Percentiles rank a stretch among this genome's conserved stretches.
Evolutionary conservation across 768 basidiomycete genomes (phyloP).

Genomic region (Artomyces pyxidatus): DNA sequence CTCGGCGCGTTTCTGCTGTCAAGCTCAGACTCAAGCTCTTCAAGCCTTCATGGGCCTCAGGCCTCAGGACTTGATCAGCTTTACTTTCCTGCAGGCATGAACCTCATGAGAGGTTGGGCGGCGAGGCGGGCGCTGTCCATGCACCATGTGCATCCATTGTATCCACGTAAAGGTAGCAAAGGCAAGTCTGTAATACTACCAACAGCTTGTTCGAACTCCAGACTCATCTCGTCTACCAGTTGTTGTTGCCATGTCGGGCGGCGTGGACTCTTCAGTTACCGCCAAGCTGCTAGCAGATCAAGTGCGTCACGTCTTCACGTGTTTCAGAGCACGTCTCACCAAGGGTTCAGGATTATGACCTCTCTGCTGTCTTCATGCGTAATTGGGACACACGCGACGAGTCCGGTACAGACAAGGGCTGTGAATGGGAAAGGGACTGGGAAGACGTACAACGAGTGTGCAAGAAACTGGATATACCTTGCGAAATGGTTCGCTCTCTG

Average conservation of each 20-base stretch:
- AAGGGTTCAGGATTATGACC: slow-evolving; percentile 57
- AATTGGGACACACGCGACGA: slow-evolving; percentile 93
- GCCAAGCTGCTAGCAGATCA: slow-evolving; percentile 67
- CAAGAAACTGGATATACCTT: slow-evolving; percentile 61
- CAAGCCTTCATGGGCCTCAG: background rate
- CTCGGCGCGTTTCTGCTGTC: background rate
- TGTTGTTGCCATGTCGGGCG: slow-evolving; percentile 89
- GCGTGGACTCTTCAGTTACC: slow-evolving; percentile 89
- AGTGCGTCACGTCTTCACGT: too few relatives aligned
- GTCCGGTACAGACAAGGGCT: slow-evolving; percentile 68
- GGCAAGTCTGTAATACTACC: slow-evolving; percentile 12
- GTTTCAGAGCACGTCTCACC: too few relatives aligned
- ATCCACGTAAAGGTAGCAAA: slow-evolving; percentile 18
- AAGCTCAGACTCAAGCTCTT: background rate
- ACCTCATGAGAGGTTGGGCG: background rate
- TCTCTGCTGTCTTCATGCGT: slow-evolving; percentile 90
- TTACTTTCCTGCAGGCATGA: background rate
- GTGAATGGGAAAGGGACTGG: slow-evolving; percentile 96
- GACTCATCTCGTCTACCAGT: slow-evolving; percentile 36
- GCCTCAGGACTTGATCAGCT: background rate
- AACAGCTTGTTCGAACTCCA: background rate
- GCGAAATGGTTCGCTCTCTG: slow-evolving; percentile 47
- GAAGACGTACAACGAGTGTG: slow-evolving; percentile 83
- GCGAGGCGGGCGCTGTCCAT: background rate
- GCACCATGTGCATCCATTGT: background rate